A percentile compares a stretch with the other conserved stretches of the same genome.
phyloP scores from a whole-genome alignment of 306 rosid genomes.

The Betula pendula region DNA sequence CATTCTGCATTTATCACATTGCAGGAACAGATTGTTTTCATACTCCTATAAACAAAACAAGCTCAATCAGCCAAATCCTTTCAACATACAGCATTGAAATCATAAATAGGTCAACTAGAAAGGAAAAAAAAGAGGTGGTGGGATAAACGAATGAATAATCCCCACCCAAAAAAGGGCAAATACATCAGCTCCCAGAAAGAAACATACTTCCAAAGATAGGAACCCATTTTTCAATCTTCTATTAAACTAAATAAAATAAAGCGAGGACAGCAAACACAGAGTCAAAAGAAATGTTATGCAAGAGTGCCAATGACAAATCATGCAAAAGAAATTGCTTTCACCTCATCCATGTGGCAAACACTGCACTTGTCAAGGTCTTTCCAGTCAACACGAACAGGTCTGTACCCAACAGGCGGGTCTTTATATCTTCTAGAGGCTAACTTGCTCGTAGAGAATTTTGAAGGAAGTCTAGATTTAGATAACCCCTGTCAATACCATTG shows the following conservation, averaged over 20 bases:
- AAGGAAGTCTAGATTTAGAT: conserved; percentile 59
- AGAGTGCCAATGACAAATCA: not conserved
- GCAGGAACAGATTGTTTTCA: conserved; percentile 92
- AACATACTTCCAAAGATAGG: not conserved
- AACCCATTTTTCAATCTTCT: not conserved
- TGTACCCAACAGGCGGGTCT: conserved; percentile 73
- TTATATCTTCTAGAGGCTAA: conserved; percentile 59
- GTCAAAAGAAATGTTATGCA: conserved; percentile 18
- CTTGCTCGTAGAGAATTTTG: conserved; percentile 54
- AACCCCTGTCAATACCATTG: conserved; percentile 58
- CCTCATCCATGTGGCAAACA: conserved; percentile 99
- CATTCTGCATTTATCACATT: conserved; percentile 99
- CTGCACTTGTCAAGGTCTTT: conserved; percentile 98
- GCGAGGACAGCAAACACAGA: conserved; percentile 11
- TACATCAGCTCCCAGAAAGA: not conserved
- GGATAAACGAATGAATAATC: not conserved
- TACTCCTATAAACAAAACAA: conserved; percentile 67
- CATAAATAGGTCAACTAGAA: conserved; percentile 6
- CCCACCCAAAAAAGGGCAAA: not conserved
- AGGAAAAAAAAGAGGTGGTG: not conserved
- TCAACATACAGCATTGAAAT: conserved; percentile 6
- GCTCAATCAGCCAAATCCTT: conserved; percentile 33
- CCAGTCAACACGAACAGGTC: conserved; percentile 98
- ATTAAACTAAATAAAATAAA: conserved; percentile 14
- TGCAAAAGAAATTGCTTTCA: conserved; percentile 30